Conservation (phyloP, 371 early-diverging fungal species). For the Actinomucor elegans region DNA sequence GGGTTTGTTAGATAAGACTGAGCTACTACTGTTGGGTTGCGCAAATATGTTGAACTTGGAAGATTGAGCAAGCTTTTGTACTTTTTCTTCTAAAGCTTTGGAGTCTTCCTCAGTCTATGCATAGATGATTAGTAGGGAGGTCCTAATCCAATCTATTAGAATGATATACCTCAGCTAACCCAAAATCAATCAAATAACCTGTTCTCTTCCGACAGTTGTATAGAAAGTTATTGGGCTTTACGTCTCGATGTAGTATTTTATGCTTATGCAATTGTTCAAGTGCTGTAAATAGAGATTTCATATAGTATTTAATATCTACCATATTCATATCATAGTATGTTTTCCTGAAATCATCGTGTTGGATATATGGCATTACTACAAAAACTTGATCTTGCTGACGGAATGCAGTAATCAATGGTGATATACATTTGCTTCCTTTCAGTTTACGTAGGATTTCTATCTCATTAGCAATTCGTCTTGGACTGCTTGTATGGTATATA, state of each 20-base stretch:
- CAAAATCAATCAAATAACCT: constrained; percentile 97
- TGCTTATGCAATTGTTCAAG: constrained; percentile 71
- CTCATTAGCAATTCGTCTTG: constrained; percentile 88
- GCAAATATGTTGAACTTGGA: background rate
- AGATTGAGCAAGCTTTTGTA: background rate
- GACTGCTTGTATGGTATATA: constrained; percentile 87
- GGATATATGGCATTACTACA: constrained; percentile 88
- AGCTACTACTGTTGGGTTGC: background rate
- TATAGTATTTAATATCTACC: constrained; percentile 80
- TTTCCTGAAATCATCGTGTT: constrained; percentile 78
- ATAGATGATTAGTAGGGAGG: too few species aligned
- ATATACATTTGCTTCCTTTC: constrained; percentile 54
- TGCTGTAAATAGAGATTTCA: constrained; percentile 77
- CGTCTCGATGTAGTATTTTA: constrained; percentile 88
- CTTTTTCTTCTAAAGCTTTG: constrained; percentile 4
- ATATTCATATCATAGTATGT: background rate
- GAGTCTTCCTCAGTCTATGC: constrained; percentile 22
- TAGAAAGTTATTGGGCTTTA: constrained; percentile 98
- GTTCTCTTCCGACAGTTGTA: constrained; percentile 68
- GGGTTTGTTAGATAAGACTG: background rate
- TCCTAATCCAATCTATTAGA: too few species aligned
- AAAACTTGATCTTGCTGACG: constrained; percentile 87
- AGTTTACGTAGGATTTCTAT: constrained; percentile 73
- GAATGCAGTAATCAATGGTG: constrained; percentile 80
- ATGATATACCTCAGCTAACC: constrained; percentile 84